phyloP scores from a whole-genome alignment of 345 rosid species.

The Litchi chinensis region DNA sequence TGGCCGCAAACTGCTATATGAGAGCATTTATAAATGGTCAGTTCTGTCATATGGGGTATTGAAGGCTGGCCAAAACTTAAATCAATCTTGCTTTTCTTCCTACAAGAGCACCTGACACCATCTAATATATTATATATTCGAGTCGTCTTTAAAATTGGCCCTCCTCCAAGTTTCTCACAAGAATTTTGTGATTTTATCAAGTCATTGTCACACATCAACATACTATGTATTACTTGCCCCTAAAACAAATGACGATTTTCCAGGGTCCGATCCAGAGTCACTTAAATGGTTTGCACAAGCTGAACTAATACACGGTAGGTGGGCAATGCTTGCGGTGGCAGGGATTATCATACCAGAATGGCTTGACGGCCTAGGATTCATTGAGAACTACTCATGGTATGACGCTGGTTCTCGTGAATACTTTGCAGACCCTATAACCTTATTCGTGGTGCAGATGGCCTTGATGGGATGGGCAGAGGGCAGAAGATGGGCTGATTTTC shows the following conservation, averaged over 20 bases:
- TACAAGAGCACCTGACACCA: too few relatives aligned
- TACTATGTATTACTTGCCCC: not conserved
- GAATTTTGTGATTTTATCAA: too few relatives aligned
- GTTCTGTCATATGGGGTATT: too few relatives aligned
- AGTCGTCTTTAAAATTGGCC: too few relatives aligned
- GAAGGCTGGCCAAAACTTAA: too few relatives aligned
- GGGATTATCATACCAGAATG: slow-evolving; percentile 86
- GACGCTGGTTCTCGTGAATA: slow-evolving; percentile 78
- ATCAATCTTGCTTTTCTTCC: too few relatives aligned
- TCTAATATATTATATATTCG: too few relatives aligned
- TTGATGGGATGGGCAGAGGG: slow-evolving; percentile 96
- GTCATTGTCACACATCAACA: too few relatives aligned
- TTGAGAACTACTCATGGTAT: slow-evolving; percentile 81
- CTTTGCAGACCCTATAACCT: slow-evolving; percentile 74
- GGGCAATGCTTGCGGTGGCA: slow-evolving; percentile 97
- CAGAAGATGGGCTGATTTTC: slow-evolving; percentile 88
- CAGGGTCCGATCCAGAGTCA: slow-evolving; percentile 86
- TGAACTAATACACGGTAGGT: slow-evolving; percentile 80
- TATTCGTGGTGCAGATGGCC: slow-evolving; percentile 68
- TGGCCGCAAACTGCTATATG: not conserved
- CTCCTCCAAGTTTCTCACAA: too few relatives aligned
- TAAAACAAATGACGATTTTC: not conserved
- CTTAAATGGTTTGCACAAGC: slow-evolving; percentile 97
- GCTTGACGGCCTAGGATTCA: slow-evolving; percentile 71
- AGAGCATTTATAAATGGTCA: not conserved